Evolutionary conservation across 2,329 filamentous ascomycete species (phyloP), one percentile per base, ranked within the genome.

Genomic region (Blastomyces emzantsi): DNA sequence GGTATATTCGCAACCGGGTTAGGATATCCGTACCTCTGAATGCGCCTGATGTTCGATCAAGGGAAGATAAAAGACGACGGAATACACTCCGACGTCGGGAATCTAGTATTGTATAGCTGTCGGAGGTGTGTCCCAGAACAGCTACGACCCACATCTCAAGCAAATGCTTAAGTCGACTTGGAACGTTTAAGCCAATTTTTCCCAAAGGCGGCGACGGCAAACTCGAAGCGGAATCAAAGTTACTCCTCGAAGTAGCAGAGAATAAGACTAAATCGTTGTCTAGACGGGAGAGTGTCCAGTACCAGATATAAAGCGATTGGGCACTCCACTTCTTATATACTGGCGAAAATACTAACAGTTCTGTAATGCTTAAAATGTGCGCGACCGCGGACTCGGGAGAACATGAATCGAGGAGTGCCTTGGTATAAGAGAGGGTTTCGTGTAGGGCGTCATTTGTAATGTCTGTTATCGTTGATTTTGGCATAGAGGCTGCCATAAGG

Each of bases 361-460:
- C 72, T 0, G 76, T 76, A 3, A 74, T 69, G 30, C 67, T 59
- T 41, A 76, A 66, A 11, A 78, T 70, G 61, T 68, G 70, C 28
- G 64, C 65, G 9, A 72, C 66, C 30, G 69, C 69, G 61, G 64
- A 59, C 39, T 75, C 67, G 2, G 69, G 62, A 58, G 70, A 59
- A 9, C 74, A 68, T 30, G 66, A 62, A 9, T 61, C 63, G 43
- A 77, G 63, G 22, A 41, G 22, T 51, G 51, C 43, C 41, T 28
- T 36, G 33, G 22, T 28, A 51, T 49, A 75, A 61, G 8, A 59
- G 54, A 13, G 45, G 45, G 65, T n/a, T 15, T 51, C 58, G 25
- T 49, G 58, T 3, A 47, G 28, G 41, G 30, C 43, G 9, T 9
- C 43, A 19, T 60, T 28, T 9, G 41, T 1, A 22, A 60, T 49